These are phyloP conservation scores for Populus davidiana DNA, from an alignment of 345 rosid genomes.

Conservation along the genomic window DNA sequence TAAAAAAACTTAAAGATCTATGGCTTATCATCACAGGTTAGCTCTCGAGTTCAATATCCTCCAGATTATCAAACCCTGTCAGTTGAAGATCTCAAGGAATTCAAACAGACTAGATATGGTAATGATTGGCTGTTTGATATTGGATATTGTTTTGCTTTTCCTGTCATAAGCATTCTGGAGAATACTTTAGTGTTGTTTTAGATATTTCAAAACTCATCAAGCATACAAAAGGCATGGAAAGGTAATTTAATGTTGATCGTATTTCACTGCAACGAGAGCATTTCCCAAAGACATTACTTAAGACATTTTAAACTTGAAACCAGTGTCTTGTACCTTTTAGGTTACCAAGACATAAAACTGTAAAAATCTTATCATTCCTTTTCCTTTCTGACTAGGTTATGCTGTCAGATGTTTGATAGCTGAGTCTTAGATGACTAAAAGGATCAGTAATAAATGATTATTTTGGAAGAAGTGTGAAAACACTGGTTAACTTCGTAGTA, in stretches of 20 bases:
- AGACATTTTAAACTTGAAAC: background rate
- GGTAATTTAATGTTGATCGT: background rate
- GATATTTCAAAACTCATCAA: background rate
- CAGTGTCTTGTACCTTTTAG: background rate
- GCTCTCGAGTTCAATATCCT: slow-evolving; percentile 91
- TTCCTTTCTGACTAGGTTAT: background rate
- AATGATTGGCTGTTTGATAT: slow-evolving; percentile 24
- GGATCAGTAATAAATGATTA: background rate
- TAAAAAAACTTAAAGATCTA: background rate
- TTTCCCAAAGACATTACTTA: background rate
- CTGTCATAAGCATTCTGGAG: background rate
- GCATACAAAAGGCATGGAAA: background rate
- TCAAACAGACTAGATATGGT: slow-evolving; percentile 98
- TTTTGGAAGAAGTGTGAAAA: background rate
- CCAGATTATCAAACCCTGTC: slow-evolving; percentile 85
- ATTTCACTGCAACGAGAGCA: background rate
- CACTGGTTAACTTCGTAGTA: background rate
- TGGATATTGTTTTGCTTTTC: slow-evolving; percentile 3
- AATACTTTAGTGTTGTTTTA: background rate
- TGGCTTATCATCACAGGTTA: slow-evolving; percentile 56
- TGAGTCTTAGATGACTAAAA: background rate
- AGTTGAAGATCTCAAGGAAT: slow-evolving; percentile 91
- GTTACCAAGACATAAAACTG: background rate
- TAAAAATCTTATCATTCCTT: background rate
- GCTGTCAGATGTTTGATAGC: background rate